Percentiles rank a stretch among this genome's conserved stretches.
These are phyloP conservation scores for Bruguiera parviflora DNA, from an alignment of 345 rosid genomes.

Conservation along the genomic window DNA sequence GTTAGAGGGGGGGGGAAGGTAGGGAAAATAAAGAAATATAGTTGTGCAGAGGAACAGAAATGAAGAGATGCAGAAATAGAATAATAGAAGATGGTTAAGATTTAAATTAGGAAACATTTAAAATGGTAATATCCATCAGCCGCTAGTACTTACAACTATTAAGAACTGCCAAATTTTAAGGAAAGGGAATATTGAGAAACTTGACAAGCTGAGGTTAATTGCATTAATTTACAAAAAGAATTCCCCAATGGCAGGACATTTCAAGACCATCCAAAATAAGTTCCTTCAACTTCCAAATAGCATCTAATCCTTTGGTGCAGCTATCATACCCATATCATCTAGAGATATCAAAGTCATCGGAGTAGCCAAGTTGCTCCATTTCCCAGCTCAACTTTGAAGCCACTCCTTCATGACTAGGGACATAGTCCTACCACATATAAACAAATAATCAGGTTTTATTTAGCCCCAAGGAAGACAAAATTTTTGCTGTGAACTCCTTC, in stretches of 20 bases:
- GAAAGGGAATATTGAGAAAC: constrained; percentile 22
- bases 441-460: constrained; percentile 1
- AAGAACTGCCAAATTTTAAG: constrained; percentile 13
- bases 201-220: constrained; percentile 38
- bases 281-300: constrained; percentile 19
- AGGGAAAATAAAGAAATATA: neutral
- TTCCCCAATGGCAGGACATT: constrained; percentile 22
- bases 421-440: constrained; percentile 56
- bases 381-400: constrained; percentile 91
- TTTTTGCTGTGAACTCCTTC: too few species aligned
- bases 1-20: neutral
- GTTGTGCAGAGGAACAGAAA: neutral
- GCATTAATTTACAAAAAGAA: constrained; percentile 41
- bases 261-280: constrained; percentile 22
- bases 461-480: neutral
- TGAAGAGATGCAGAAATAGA: neutral
- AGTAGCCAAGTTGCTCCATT: constrained; percentile 64
- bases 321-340: constrained; percentile 26
- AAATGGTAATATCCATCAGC: constrained; percentile 21
- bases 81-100: constrained; percentile 4
- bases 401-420: constrained; percentile 77
- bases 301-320: constrained; percentile 9
- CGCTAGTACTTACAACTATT: constrained; percentile 35
- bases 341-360: constrained; percentile 45
- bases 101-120: constrained; percentile 27